Conservation (phyloP, 1,139 yeast species). For the Candida tetrigidarum region DNA sequence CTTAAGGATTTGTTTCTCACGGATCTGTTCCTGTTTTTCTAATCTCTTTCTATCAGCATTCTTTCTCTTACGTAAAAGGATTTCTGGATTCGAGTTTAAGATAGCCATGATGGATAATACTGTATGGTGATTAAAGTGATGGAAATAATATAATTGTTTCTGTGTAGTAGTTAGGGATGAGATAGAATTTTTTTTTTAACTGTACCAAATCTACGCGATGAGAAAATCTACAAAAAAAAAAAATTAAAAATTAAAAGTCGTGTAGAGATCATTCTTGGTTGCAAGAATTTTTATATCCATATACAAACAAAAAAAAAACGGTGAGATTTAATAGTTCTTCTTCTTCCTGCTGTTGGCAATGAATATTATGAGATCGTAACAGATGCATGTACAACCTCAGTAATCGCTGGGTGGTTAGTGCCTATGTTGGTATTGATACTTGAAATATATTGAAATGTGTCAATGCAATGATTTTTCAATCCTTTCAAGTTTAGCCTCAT, state of each 20-base stretch:
- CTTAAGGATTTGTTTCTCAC: slow-evolving; percentile 33
- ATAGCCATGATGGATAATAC: no score
- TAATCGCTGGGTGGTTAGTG: no score
- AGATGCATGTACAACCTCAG: no score
- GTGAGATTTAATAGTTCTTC: not conserved
- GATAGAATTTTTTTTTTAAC: slow-evolving; percentile 7
- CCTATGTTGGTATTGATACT: no score
- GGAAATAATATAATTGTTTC: no score
- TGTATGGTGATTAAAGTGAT: no score
- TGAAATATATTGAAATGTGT: no score
- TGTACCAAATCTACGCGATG: not conserved
- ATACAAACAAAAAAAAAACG: no score
- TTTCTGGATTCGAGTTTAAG: slow-evolving; percentile 73
- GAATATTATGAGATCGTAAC: no score
- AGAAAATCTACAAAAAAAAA: not conserved
- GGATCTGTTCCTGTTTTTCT: slow-evolving; percentile 59
- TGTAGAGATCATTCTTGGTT: not conserved
- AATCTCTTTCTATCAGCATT: slow-evolving; percentile 72
- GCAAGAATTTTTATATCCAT: not conserved
- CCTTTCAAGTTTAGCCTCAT: no score
- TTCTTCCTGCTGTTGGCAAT: no score
- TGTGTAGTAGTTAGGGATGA: slow-evolving; percentile 10
- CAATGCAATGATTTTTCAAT: no score
- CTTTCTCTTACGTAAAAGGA: slow-evolving; percentile 76
- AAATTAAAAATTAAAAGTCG: not conserved